Base-by-base conservation (phyloP, 495 filamentous ascomycete species). In the Astrothelium macrocarpum region DNA sequence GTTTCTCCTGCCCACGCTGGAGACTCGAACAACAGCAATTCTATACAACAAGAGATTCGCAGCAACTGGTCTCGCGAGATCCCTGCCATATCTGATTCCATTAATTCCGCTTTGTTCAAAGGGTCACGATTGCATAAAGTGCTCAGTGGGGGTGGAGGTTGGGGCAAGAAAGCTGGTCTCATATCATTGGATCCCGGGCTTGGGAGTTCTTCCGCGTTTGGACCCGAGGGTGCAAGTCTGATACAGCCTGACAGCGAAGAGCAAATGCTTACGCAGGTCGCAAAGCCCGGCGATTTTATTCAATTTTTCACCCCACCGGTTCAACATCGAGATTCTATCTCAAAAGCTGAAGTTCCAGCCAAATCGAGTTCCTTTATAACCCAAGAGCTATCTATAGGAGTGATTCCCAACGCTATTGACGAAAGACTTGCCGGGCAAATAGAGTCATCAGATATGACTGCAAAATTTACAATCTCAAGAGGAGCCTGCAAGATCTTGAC, bases 131-230 rank as follows among this genome's bases (percentile, higher is more conserved):
- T 79, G 1, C 71, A 71, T 62, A 66, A 70, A 20, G 76, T 79
- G 1, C 66, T 94, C 62, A 94, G 90, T 71, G 91, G 91, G 25
- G 91, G 91, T 65, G 91, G 91, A 60, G 91, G 91, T 53, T 96
- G 91, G 91, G 91, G 91, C 4, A 77, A 83, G 65, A 96, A 95
- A 72, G 84, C 86, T 62, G 91, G 91, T 3, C 79, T 96, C 14
- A 76, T 96, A 5, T 91, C 90, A 9, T 77, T 96, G 0, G 90
- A 95, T 70, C 90, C 90, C 23, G 82, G 90, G 34, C 49, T 32
- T 9, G 59, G n/a, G 16, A 63, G 63, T 11, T 9, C 20, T 16
- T 9, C 3, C 9, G 16, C 3, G 2, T 28, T 20, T 1, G 23
- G 29, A 9, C 16, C 9, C 16, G 25, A 9, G 16, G 49, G 29